Base-by-base conservation (phyloP, 306 rosid genomes). In the Calophaca sinica region DNA sequence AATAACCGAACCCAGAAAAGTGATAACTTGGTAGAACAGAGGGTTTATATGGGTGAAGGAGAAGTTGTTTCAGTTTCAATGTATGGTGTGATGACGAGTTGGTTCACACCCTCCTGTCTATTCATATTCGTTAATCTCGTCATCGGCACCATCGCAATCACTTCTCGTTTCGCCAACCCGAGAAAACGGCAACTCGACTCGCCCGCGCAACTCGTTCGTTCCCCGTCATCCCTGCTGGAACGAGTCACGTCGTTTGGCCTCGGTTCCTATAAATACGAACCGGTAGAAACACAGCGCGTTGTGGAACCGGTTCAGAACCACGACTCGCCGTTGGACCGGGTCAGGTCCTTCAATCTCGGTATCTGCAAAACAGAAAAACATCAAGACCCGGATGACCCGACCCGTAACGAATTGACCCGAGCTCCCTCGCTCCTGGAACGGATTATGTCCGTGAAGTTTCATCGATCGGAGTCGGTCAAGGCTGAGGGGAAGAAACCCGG, bases 61-160 rank as follows among this genome's bases (percentile, higher is more conserved):
- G 65, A 5, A 36, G 39, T 15, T 49, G 41, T n/a, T 45, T 67
- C 86, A 12, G 11, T 83, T 54, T 66, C 86, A 10, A 14, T 84
- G 42, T 81, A 49, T 72, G 78, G 64, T 49, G 38, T 15, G 9
- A 3, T 82, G 9, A 28, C 78, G 5, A 77, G 68, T 65, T 94
- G 90, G 96, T 0, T 86, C 65, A 92, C 89, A 0, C 93, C 99
- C 10, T 51, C 88, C 6, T 75, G 42, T 42, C 84, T 94, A 28
- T 94, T 92, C 89, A 0, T 94, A 77, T 1, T 92, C 52, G 6
- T 94, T 79, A 94, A 92, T 89, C 84, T 93, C 66, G 82, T 81
- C 60, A 90, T 93, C 72, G 87, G 76, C 8, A 81, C 86, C 86
- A 82, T 94, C 45, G 66, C 66, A 15, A 41, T 94, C 73, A 77